phyloP scores from a whole-genome alignment of 768 basidiomycete genomes.

The Steccherinum ochraceum region DNA sequence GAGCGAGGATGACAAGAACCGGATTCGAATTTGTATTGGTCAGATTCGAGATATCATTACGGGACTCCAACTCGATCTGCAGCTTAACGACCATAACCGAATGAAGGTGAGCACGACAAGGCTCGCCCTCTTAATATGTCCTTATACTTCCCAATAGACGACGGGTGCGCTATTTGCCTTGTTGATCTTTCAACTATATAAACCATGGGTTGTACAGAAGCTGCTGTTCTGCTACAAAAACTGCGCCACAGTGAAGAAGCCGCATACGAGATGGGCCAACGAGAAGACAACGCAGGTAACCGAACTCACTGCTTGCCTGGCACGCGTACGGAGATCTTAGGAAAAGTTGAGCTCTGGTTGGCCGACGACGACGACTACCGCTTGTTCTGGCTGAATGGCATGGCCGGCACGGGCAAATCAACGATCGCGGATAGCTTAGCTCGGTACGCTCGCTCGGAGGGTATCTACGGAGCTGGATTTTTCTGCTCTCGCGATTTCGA shows the following conservation, averaged over 20 bases:
- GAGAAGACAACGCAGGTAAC: not conserved
- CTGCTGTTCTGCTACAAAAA: too few species aligned
- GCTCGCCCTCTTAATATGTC: too few species aligned
- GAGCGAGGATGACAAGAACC: too few species aligned
- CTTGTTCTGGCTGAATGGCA: slow-evolving; percentile 11
- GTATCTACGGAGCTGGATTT: slow-evolving; percentile 1
- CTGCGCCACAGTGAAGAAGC: not conserved
- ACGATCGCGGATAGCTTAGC: slow-evolving; percentile 2
- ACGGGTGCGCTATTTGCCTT: too few species aligned
- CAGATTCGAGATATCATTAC: not conserved
- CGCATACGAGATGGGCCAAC: not conserved
- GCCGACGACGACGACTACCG: slow-evolving; percentile 27
- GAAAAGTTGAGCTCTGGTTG: slow-evolving; percentile 14
- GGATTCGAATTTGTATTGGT: not conserved
- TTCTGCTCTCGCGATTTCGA: slow-evolving; percentile 4
- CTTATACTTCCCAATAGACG: too few species aligned
- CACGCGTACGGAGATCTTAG: slow-evolving; percentile 8
- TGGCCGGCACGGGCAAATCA: slow-evolving; percentile 10
- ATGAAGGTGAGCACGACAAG: too few species aligned
- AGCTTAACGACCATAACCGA: too few species aligned
- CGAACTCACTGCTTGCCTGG: slow-evolving; percentile 1
- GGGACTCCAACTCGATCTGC: not conserved
- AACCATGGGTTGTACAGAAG: too few species aligned
- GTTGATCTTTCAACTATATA: too few species aligned
- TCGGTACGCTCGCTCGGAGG: not conserved